These are phyloP conservation scores for Larix kaempferi DNA, from an alignment of 75 land plant species.

Conservation along the genomic window DNA sequence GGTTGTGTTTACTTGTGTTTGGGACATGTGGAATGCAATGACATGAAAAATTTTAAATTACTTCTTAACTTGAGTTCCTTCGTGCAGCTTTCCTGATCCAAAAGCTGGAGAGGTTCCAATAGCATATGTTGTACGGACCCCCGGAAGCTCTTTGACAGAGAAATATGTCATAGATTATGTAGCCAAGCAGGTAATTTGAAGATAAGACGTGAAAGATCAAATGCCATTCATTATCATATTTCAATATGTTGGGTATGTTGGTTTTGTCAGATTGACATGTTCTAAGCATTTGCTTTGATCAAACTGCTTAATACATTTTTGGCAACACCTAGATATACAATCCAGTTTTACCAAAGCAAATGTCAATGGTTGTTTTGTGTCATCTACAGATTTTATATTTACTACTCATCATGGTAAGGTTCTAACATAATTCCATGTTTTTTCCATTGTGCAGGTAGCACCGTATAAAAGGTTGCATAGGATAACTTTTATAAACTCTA, in stretches of 20 bases:
- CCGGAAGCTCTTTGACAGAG: constrained; percentile 53
- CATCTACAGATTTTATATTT: neutral
- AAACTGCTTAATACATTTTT: too few species aligned
- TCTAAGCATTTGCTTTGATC: neutral
- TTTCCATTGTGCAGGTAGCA: constrained; percentile 49
- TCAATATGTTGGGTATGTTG: too few species aligned
- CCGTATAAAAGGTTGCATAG: constrained; percentile 65
- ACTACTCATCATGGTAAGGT: too few species aligned
- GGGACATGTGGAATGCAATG: neutral
- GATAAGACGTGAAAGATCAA: neutral
- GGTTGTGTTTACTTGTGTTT: neutral
- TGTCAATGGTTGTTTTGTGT: too few species aligned
- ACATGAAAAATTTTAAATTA: too few species aligned
- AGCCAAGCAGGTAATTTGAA: constrained; percentile 59
- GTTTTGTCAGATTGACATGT: too few species aligned
- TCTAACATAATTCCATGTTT: neutral
- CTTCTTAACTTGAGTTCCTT: neutral
- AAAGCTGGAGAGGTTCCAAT: constrained; percentile 87
- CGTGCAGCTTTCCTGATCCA: constrained; percentile 60
- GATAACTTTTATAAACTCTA: constrained; percentile 51
- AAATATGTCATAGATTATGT: constrained; percentile 51
- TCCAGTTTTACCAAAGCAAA: too few species aligned
- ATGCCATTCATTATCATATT: neutral
- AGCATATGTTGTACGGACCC: constrained; percentile 71
- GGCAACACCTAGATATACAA: neutral